phyloP scores from a whole-genome alignment of 345 rosid species.

The Sonneratia caseolaris region DNA sequence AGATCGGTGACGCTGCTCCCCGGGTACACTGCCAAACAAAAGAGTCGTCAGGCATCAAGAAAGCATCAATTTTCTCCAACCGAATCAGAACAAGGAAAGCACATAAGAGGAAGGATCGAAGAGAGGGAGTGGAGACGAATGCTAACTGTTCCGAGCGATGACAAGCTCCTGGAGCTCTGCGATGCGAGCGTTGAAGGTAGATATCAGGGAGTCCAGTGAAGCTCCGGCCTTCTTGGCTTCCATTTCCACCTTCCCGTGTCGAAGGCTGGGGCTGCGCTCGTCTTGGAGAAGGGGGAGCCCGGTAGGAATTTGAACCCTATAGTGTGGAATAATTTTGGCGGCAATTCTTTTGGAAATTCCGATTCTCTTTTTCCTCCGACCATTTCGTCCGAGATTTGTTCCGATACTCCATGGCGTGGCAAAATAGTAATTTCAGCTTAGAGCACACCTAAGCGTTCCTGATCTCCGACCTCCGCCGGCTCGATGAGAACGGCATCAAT shows the following conservation, averaged over 20 bases:
- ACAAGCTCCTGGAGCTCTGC: conserved; percentile 81
- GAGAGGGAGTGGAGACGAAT: neutral
- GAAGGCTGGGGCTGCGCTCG: neutral
- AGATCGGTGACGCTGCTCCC: conserved; percentile 58
- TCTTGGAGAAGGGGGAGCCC: neutral
- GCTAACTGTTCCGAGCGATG: conserved; percentile 76
- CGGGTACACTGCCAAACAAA: conserved; percentile 58
- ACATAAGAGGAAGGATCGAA: neutral
- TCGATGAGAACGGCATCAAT: too few species aligned
- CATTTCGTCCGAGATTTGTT: too few species aligned
- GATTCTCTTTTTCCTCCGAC: neutral
- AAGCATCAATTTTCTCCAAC: neutral
- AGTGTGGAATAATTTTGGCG: neutral
- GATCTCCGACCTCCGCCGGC: too few species aligned
- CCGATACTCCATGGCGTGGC: too few species aligned
- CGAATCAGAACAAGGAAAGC: neutral
- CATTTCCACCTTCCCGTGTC: conserved; percentile 21
- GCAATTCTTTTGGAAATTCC: neutral
- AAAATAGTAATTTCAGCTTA: too few species aligned
- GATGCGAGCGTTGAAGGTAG: conserved; percentile 60
- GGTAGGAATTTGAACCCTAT: neutral
- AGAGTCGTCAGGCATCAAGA: neutral
- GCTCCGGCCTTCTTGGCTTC: conserved; percentile 61
- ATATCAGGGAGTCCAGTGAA: conserved; percentile 54
- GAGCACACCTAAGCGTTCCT: too few species aligned